Conservation (phyloP, 2,329 filamentous ascomycete species). For the Fusarium incarnatum region DNA sequence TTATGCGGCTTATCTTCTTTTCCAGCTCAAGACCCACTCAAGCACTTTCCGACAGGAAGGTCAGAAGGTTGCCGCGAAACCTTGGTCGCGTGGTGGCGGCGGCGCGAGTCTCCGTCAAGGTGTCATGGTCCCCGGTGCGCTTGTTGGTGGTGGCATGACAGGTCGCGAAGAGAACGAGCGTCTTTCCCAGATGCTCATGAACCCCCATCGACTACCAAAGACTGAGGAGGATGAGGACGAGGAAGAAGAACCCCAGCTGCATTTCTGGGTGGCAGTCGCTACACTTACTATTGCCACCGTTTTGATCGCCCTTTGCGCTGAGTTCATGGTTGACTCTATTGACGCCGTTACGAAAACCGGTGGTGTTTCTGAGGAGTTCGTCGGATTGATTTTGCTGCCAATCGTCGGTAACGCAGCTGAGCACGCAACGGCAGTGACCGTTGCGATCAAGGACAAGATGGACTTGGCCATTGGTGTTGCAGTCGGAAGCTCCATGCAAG, state of each 20-base stretch:
- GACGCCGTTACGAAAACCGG: constrained; percentile 72
- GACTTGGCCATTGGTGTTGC: constrained; percentile 84
- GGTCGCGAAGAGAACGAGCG: constrained; percentile 55
- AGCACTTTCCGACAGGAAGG: constrained; percentile 81
- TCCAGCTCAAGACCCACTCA: constrained; percentile 89
- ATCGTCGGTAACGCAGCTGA: constrained; percentile 88
- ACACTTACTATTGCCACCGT: constrained; percentile 80
- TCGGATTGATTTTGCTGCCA: constrained; percentile 82
- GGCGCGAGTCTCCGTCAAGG: constrained; percentile 54
- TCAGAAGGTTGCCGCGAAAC: constrained; percentile 77
- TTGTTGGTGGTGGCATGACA: constrained; percentile 53
- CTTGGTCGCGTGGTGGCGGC: constrained; percentile 53
- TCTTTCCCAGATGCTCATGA: constrained; percentile 58
- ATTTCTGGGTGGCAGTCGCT: constrained; percentile 76
- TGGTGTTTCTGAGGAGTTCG: constrained; percentile 76
- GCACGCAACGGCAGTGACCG: constrained; percentile 83
- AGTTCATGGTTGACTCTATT: constrained; percentile 82
- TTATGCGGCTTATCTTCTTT: constrained; percentile 86
- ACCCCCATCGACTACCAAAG: constrained; percentile 54
- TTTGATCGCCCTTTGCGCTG: constrained; percentile 83
- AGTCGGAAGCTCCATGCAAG: constrained; percentile 84
- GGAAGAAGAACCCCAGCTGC: constrained; percentile 78
- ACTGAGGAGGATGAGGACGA: constrained; percentile 69
- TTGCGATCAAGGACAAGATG: constrained; percentile 87
- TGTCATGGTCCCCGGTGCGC: constrained; percentile 54